Conservation (phyloP, 139 green algal species). For the Pseudopediastrum boryanum region DNA sequence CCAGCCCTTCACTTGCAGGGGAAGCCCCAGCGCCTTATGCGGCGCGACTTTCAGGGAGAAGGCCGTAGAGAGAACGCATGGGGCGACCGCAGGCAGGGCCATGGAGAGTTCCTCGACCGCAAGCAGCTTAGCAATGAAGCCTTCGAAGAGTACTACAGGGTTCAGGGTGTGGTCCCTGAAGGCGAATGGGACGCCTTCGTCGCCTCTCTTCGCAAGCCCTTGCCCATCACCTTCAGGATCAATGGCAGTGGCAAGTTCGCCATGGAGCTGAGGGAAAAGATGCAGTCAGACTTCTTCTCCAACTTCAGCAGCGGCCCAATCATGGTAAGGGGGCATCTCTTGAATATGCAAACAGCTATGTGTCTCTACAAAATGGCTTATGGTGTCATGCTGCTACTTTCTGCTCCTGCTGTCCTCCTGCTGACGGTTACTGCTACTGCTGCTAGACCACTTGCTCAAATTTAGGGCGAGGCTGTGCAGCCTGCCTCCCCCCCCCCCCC, state of each 20-base stretch:
- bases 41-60: slow-evolving; percentile 23
- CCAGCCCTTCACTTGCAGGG: background rate
- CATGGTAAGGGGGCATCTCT: no score
- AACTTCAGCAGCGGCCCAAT: slow-evolving; percentile 55
- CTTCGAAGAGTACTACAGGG: slow-evolving; percentile 71
- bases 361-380: no score
- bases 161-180: slow-evolving; percentile 72
- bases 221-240: slow-evolving; percentile 97
- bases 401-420: no score
- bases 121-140: slow-evolving; percentile 47
- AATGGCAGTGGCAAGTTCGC: slow-evolving; percentile 92
- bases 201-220: slow-evolving; percentile 62
- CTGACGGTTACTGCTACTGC: no score
- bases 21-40: slow-evolving; percentile 20
- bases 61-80: slow-evolving; percentile 19
- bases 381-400: no score
- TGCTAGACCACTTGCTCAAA: no score
- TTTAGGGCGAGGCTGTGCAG: no score
- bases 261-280: slow-evolving; percentile 68
- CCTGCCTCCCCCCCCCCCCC: no score
- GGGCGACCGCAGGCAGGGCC: background rate
- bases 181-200: slow-evolving; percentile 94
- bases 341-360: no score
- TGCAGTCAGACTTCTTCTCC: slow-evolving; percentile 78
- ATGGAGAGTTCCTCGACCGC: slow-evolving; percentile 14